Base-by-base conservation (phyloP, 495 filamentous ascomycete species). In the Aspergillus taichungensis region DNA sequence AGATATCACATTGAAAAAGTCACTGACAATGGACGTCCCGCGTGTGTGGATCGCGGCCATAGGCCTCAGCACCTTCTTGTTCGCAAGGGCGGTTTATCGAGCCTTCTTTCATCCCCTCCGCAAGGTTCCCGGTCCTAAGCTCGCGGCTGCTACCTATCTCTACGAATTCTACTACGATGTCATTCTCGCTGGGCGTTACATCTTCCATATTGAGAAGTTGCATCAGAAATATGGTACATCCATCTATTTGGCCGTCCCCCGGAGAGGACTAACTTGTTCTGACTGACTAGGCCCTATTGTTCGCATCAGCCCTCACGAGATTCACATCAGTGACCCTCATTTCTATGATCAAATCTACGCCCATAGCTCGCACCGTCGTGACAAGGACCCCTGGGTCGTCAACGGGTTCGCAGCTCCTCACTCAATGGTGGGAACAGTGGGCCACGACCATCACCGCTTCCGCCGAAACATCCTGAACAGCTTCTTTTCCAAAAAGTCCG, bases 91-190 rank as follows among this genome's bases (percentile, higher is more conserved):
- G 18, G 18, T 59, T n/a, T 61, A 66, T 37, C 59, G 63, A n/a
- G 46, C 66, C 27, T 65, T 56, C 34, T 49, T 60, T 29, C 60
- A 66, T 43, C 69, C 69, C 9, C 51, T 73, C 1, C 47, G 59
- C n/a, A 51, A 50, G 6, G 68, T 75, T 18, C 74, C 74, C 6
- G 74, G 72, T 1, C 69, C 71, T 0, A 69, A 62, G 50, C 51
- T 76, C 6, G 71, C 72, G 0, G 71, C 69, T 0, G 51, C 56
- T 6, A 68, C 68, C 9, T 65, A 61, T 29, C 49, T 66, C 24
- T 73, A 73, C 31, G 75, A 79, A 38, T 69, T 69, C 34, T 79
- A 73, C 49, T 71, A 71, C 38, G 73, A 78, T 41, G 51, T 74
- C 13, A 49, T 71, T 27, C 54, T 62, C 9, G 48, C 55, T 6